phyloP scores from a whole-genome alignment of 2,329 filamentous ascomycete species.

The Hymenoscyphus albidus region DNA sequence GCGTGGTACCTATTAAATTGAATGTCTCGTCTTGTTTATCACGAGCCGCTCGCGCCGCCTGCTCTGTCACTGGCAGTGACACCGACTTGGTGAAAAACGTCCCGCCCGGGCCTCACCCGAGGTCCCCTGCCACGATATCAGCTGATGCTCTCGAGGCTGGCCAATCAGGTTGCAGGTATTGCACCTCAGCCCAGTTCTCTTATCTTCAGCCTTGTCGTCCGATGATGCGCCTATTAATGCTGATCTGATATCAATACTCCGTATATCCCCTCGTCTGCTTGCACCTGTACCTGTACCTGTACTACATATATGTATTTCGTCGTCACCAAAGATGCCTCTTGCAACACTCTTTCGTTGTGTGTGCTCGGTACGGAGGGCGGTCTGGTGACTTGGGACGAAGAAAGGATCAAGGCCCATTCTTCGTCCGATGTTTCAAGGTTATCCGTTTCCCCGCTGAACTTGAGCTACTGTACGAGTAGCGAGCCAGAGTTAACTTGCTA shows the following conservation, averaged over 20 bases:
- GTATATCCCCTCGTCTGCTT: background rate
- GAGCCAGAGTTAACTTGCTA: background rate
- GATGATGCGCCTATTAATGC: background rate
- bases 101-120: background rate
- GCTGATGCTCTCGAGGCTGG: background rate
- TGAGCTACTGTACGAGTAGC: background rate
- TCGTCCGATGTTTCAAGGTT: background rate
- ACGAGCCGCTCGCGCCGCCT: background rate
- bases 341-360: background rate
- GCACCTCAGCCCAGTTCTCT: background rate
- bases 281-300: background rate
- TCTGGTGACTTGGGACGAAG: background rate
- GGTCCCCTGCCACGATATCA: background rate
- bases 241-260: too few relatives aligned
- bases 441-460: background rate
- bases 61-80: too few relatives aligned
- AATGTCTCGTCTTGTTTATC: conserved; percentile 1
- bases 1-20: background rate
- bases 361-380: background rate
- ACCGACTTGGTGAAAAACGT: background rate
- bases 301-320: background rate
- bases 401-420: background rate
- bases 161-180: background rate
- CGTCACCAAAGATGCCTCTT: background rate
- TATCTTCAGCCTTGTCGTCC: background rate